A percentile compares a stretch with the other conserved stretches of the same genome.
Evolutionary conservation across 2,329 filamentous ascomycete genomes (phyloP).

Genomic region (Phyllosticta capitalensis): DNA sequence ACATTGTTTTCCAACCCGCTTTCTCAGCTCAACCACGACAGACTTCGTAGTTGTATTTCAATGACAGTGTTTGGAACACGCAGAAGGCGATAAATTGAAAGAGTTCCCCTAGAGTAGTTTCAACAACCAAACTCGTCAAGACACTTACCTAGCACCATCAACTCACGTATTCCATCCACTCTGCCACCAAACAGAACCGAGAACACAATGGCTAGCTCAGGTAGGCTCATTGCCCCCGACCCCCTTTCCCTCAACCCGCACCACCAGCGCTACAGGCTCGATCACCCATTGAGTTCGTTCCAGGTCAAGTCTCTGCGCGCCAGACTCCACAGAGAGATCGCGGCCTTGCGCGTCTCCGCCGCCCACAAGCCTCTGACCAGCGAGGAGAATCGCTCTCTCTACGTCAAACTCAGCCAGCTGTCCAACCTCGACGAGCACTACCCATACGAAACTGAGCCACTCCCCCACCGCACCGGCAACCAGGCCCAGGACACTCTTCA

Average conservation of each 20-base stretch:
- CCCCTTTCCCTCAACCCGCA: neutral
- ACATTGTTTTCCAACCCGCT: too few relatives aligned
- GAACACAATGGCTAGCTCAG: neutral
- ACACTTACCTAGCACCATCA: neutral
- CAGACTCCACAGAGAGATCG: neutral
- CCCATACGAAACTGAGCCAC: neutral
- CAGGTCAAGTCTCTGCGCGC: neutral
- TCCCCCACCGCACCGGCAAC: neutral
- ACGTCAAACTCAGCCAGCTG: neutral
- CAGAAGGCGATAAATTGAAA: neutral
- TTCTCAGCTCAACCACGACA: too few relatives aligned
- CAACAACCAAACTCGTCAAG: neutral
- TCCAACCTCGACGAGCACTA: neutral
- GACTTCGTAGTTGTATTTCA: neutral
- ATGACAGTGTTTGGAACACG: neutral
- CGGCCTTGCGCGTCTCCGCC: neutral
- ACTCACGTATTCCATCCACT: neutral
- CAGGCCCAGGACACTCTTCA: too few relatives aligned
- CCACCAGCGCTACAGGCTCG: neutral
- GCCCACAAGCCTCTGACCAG: neutral
- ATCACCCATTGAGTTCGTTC: neutral
- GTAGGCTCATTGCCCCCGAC: neutral
- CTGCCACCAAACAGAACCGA: neutral
- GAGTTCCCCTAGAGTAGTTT: neutral
- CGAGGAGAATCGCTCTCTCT: neutral